A percentile compares a stretch with the other conserved stretches of the same genome.
phyloP scores from a whole-genome alignment of 148 eudicot genomes.

The Silene latifolia region DNA sequence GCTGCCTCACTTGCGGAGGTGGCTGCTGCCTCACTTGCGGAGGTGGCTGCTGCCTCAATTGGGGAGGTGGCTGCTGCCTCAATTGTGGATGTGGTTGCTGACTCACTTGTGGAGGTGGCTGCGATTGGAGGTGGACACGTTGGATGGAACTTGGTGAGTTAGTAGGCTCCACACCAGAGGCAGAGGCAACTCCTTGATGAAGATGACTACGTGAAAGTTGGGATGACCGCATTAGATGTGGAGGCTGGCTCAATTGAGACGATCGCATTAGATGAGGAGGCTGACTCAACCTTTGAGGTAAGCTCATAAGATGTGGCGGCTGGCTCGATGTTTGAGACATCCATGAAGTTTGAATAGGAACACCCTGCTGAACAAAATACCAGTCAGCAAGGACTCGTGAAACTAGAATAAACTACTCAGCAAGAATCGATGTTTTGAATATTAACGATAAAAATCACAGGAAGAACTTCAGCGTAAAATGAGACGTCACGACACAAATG shows the following conservation, averaged over 20 bases:
- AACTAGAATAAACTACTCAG: neutral
- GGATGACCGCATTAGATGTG: constrained; percentile 39
- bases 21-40: constrained; percentile 30
- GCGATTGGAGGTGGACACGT: constrained; percentile 27
- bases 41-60: constrained; percentile 20
- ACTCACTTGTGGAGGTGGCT: constrained; percentile 27
- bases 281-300: constrained; percentile 33
- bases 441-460: neutral
- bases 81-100: constrained; percentile 31
- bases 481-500: neutral
- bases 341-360: constrained; percentile 29
- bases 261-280: constrained; percentile 43
- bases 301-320: constrained; percentile 33
- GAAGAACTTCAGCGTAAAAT: neutral
- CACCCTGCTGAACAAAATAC: constrained; percentile 28
- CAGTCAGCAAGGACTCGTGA: neutral
- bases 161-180: constrained; percentile 4
- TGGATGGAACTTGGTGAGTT: constrained; percentile 31
- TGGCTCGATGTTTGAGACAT: constrained; percentile 30
- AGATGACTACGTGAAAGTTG: constrained; percentile 23
- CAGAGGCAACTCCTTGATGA: constrained; percentile 32
- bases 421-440: neutral
- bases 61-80: constrained; percentile 4
- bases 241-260: constrained; percentile 39
- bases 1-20: constrained; percentile 27